Evolutionary conservation across 306 rosid species (phyloP), one percentile per base, ranked within the genome.

Genomic region (Medicago arabica): DNA sequence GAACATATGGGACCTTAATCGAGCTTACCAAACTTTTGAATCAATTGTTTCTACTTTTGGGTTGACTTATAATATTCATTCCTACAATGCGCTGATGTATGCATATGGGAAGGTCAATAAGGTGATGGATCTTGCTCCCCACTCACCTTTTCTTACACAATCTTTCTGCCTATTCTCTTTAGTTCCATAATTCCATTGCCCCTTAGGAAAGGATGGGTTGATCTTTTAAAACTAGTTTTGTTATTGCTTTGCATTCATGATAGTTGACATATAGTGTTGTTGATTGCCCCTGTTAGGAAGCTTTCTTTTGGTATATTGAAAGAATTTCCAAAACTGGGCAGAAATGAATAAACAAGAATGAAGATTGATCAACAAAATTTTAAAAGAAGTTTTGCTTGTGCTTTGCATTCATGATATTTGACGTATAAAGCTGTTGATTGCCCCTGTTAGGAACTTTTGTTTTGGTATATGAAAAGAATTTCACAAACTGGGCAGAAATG

Each of bases 11-110:
- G 97, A 96, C 85, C 91, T 96, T 71, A 97, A 96, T 72, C 98
- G 99, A 12, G 98, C 98, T 25, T 96, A 96, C 87, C 98, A 96
- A 81, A 96, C 98, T 40, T 96, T 92, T 78, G 99, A 96, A 75
- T 96, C 98, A 25, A 90, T 96, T 74, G 81, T 86, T 76, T 89
- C 98, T 43, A 9, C 82, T 84, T 96, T 92, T 84, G 96, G 88
- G 78, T 81, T 90, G 86, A 86, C 88, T 67, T 96, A 98, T 63
- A 75, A 92, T 86, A 90, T 92, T 84, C 97, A 96, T 86, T 96
- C 99, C 19, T 92, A 88, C 86, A 96, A 96, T 62, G 89, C 92
- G 51, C 89, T 96, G 55, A 81, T 96, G 87, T 43, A 50, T 58
- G 97, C 99, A 66, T 92, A 92, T 86, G 97, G 99, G 71, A 92